Base-by-base conservation (phyloP, 2,329 filamentous ascomycete species). In the Scedosporium minutisporum region DNA sequence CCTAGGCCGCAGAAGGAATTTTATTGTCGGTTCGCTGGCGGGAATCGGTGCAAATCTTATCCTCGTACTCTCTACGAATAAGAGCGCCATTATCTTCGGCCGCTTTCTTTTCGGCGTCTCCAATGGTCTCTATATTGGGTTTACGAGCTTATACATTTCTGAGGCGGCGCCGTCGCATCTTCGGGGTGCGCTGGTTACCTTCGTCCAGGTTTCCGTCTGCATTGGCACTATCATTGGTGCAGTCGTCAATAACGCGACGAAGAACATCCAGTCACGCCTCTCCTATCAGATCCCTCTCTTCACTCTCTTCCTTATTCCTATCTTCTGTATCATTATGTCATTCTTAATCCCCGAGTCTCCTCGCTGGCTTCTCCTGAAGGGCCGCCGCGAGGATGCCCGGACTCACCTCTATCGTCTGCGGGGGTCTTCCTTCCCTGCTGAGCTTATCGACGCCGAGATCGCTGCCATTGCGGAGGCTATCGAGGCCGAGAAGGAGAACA, bases 21-120 rank as follows among this genome's bases (percentile, higher is more conserved):
- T 65, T 29, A 46, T 63, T 14, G 64, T 62, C 4, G 60, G 62
- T 41, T 46, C 63, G 9, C 5, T 64, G 41, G 62, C 55, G 12
- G 44, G 51, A n/a, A 53, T 64, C 58, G 63, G 63, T 18, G 64
- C 58, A 12, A 63, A 62, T 21, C 58, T 65, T 16, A 65, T 63
- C 38, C 63, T 63, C n/a, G 57, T 63, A n/a, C 58, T 63, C 16
- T 60, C 58, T 12, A 62, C 63, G 23, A 65, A 64, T 33, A 60
- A 63, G 53, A 63, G 62, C 60, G 59, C 59, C 23, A 53, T 61
- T 14, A 55, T 61, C 41, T 59, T 66, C 41, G 63, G 60, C 4
- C 63, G 65, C n/a, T 63, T 66, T 41, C 25, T 66, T 33, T 59
- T 63, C 27, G 65, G 65, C 23, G 55, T 65, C 57, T 64, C 63